Percentiles rank a stretch among this genome's conserved stretches.
These are phyloP conservation scores for Peniophora sp. DNA, from an alignment of 1,284 basidiomycete genomes.

Conservation along the genomic window DNA sequence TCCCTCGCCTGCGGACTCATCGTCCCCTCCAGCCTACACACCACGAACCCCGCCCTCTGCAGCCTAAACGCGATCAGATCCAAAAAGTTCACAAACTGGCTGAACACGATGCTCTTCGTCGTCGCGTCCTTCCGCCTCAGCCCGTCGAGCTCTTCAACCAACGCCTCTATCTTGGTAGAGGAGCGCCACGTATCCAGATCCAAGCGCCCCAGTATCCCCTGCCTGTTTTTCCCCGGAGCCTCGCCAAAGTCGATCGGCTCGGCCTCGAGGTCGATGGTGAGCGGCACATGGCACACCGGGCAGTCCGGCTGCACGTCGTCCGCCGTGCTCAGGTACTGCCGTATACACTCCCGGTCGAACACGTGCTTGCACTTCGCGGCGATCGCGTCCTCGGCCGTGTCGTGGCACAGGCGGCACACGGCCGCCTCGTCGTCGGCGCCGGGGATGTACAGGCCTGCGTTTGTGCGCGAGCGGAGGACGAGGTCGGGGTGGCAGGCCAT, in stretches of 20 bases:
- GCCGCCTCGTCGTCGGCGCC: conserved; percentile 65
- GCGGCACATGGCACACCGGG: conserved; percentile 88
- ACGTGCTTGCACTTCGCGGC: conserved; percentile 86
- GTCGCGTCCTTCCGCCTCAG: conserved; percentile 81
- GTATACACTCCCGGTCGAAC: conserved; percentile 93
- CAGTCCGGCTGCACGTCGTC: conserved; percentile 82
- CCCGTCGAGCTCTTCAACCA: conserved; percentile 89
- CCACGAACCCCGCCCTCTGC: conserved; percentile 85
- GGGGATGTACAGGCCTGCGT: conserved; percentile 47
- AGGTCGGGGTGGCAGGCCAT: conserved; percentile 96
- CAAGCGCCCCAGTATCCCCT: conserved; percentile 90
- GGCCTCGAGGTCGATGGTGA: conserved; percentile 94
- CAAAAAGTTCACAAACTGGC: conserved; percentile 87
- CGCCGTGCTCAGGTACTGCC: conserved; percentile 80
- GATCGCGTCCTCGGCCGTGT: conserved; percentile 96
- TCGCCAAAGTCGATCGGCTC: conserved; percentile 83
- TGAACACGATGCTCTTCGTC: conserved; percentile 95
- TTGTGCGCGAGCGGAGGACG: conserved; percentile 83
- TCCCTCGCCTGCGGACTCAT: conserved; percentile 97
- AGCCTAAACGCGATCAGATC: conserved; percentile 90
- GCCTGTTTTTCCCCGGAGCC: conserved; percentile 50
- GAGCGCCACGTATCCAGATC: conserved; percentile 90
- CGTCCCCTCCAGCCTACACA: conserved; percentile 91
- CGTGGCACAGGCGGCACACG: conserved; percentile 92
- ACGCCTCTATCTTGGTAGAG: conserved; percentile 94